Base-by-base conservation (phyloP, 2,329 filamentous ascomycete genomes). In the Diaporthe destruens region DNA sequence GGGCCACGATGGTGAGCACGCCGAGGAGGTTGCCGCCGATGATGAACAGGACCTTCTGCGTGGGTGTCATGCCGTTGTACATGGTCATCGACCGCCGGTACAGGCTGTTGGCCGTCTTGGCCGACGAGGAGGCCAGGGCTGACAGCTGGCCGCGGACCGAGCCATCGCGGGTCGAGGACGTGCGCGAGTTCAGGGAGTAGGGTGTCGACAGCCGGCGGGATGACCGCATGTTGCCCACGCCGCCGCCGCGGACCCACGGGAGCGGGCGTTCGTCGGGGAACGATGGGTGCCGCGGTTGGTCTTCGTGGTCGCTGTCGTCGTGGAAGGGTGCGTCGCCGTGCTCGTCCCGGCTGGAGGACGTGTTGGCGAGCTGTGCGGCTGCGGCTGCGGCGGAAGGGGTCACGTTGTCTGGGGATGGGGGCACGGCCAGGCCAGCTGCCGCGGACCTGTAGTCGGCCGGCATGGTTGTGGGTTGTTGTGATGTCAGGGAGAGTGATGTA, bases 1-100 rank as follows among this genome's bases (percentile, higher is more conserved):
- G 84, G 80, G 94, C 92, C 6, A 95, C 83, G 69, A 97, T 84
- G 36, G 86, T 84, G 16, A 94, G 78, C 11, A 89, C 84, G 71
- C 87, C 81, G n/a, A 86, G 75, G 0, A 86, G 79, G 20, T 92
- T 63, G 11, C 85, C 82, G 32, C 84, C 89, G 3, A 87, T 73
- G 16, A 87, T 81, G 25, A 91, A 85, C 25, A 91, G 84, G 8
- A 90, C 81, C 76, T 89, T 89, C 81, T 97, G 92, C 71, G 90
- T 78, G 0, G 88, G 84, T 18, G 88, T 85, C 68, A 94, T 84
- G 75, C 83, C 83, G 75, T 86, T 80, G 82, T 89, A 93, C 57
- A 87, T 83, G 72, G 83, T 81, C 57, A 87, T 65, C 36, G 85
- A 79, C 72, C 86, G 80, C 76, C 82, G 81, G 73, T 85, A 84